A percentile compares a stretch with the other conserved stretches of the same genome.
Conservation (phyloP, 2,329 filamentous ascomycete species). For the Phaeomoniella chlamydospora region DNA sequence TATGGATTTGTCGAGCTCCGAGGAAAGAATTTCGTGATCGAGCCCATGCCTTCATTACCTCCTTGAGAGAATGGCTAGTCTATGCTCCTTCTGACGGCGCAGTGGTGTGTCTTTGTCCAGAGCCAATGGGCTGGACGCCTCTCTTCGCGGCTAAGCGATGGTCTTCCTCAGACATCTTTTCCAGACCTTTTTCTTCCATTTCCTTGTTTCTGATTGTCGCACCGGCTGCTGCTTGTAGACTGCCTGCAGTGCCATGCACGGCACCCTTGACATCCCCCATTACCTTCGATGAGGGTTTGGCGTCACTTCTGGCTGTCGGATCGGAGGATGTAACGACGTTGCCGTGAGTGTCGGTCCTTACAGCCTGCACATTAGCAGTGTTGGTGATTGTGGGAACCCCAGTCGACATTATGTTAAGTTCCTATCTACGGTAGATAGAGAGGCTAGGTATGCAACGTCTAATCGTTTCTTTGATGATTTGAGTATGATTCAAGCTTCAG, state of each 20-base stretch:
- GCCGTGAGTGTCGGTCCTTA: constrained; percentile 8
- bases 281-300: constrained; percentile 5
- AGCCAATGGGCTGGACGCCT: constrained; percentile 8
- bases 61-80: too few species aligned
- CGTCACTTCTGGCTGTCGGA: constrained; percentile 2
- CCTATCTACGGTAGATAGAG: too few species aligned
- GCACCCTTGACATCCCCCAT: constrained; percentile 9
- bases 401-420: too few species aligned
- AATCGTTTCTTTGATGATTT: too few species aligned
- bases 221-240: constrained; percentile 8
- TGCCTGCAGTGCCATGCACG: constrained; percentile 7
- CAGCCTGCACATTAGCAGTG: too few species aligned
- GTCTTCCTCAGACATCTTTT: constrained; percentile 11
- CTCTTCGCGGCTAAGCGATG: constrained; percentile 8
- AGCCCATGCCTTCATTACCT: too few species aligned
- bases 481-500: too few species aligned
- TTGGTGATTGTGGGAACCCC: too few species aligned
- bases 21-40: too few species aligned
- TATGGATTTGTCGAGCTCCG: too few species aligned
- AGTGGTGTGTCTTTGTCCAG: constrained; percentile 4
- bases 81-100: not conserved
- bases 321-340: constrained; percentile 3
- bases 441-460: too few species aligned
- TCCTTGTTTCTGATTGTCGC: constrained; percentile 7
- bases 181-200: constrained; percentile 9